phyloP scores from a whole-genome alignment of 1,284 basidiomycete genomes.

The Exobasidium rhododendri region DNA sequence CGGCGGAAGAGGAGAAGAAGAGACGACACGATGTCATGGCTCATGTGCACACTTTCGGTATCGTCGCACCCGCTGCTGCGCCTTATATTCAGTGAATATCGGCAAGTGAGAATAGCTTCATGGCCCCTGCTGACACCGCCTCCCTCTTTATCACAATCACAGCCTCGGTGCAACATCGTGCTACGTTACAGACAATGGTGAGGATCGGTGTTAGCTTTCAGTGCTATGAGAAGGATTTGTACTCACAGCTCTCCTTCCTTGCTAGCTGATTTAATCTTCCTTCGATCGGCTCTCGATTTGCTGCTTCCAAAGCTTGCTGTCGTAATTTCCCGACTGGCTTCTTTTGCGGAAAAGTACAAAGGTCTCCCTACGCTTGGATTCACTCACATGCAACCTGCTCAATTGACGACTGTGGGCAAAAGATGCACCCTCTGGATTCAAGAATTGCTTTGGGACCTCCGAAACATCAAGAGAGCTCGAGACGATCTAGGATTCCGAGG shows the following conservation, averaged over 20 bases:
- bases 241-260: not conserved
- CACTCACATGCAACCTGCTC: conserved; percentile 98
- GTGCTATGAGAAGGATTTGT: not conserved
- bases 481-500: conserved; percentile 96
- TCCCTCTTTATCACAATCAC: conserved; percentile 9
- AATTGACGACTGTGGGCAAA: conserved; percentile 98
- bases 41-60: conserved; percentile 94
- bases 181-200: conserved; percentile 79
- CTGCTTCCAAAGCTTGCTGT: conserved; percentile 82
- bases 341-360: conserved; percentile 66
- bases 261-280: conserved; percentile 83
- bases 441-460: conserved; percentile 94
- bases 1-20: conserved; percentile 93
- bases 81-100: conserved; percentile 82
- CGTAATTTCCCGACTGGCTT: conserved; percentile 80
- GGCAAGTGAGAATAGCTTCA: conserved; percentile 48
- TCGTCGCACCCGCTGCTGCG: conserved; percentile 88
- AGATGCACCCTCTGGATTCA: conserved; percentile 93
- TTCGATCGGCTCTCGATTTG: conserved; percentile 79
- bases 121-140: conserved; percentile 2
- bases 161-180: conserved; percentile 89
- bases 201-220: conserved; percentile 5
- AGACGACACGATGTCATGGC: conserved; percentile 99
- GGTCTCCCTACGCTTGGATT: conserved; percentile 70
- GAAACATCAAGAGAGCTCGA: conserved; percentile 84